These are phyloP conservation scores for Tetracladium maxilliforme DNA, from an alignment of 2,329 filamentous ascomycete species.

Conservation along the genomic window DNA sequence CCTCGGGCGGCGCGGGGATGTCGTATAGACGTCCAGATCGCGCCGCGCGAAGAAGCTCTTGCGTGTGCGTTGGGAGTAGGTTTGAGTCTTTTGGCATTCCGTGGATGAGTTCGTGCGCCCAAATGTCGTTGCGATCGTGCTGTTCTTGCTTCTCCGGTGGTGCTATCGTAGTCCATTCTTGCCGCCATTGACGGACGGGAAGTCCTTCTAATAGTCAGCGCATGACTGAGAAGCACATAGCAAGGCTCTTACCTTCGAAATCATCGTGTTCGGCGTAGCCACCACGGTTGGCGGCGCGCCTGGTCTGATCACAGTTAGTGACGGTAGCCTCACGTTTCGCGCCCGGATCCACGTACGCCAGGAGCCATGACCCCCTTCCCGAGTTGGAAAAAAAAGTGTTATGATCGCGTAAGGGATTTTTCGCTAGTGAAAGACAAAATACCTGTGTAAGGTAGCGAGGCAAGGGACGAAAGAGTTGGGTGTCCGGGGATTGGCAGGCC, in stretches of 20 bases:
- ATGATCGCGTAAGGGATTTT: too few species aligned
- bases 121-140: conserved; percentile 46
- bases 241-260: conserved; percentile 15
- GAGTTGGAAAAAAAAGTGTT: too few species aligned
- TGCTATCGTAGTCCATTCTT: conserved; percentile 52
- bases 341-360: too few species aligned
- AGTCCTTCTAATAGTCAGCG: conserved; percentile 47
- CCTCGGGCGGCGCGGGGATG: conserved; percentile 45
- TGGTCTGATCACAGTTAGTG: conserved; percentile 1
- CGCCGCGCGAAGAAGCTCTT: conserved; percentile 69
- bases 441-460: too few species aligned
- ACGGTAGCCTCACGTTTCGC: too few species aligned
- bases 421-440: too few species aligned
- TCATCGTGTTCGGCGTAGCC: conserved; percentile 38
- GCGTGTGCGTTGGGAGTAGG: conserved; percentile 63
- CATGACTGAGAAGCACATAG: background rate
- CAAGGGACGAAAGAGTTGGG: too few species aligned
- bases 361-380: too few species aligned
- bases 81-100: conserved; percentile 78
- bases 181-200: conserved; percentile 82
- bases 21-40: conserved; percentile 67
- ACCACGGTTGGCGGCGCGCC: conserved; percentile 11
- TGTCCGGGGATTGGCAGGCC: too few species aligned
- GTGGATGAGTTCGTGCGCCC: conserved; percentile 60
- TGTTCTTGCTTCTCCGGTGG: conserved; percentile 50